Conservation (phyloP, 805 yeast genomes). For the Geotrichum ghanense region DNA sequence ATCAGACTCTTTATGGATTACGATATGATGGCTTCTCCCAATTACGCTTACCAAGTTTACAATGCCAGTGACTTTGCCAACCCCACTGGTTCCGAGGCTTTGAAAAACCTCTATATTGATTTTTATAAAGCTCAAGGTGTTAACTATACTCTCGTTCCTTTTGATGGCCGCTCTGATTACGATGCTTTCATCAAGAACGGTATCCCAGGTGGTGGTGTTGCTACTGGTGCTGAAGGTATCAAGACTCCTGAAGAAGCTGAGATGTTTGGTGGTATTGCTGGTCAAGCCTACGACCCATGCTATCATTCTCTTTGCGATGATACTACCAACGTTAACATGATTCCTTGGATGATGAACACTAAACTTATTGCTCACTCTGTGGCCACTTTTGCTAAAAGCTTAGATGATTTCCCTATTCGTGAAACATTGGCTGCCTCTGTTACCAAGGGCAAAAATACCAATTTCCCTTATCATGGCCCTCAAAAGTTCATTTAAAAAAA, state of each 20-base stretch:
- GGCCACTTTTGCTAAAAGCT: constrained; percentile 67
- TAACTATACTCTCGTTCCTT: constrained; percentile 75
- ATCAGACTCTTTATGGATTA: constrained; percentile 89
- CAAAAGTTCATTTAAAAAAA: no score
- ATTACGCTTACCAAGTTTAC: constrained; percentile 80
- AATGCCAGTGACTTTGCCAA: constrained; percentile 57
- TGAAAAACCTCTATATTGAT: constrained; percentile 50
- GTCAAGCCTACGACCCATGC: constrained; percentile 71
- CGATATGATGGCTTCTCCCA: constrained; percentile 97
- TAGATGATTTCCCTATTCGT: constrained; percentile 73
- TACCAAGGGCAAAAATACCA: constrained; percentile 9
- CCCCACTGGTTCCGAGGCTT: constrained; percentile 83
- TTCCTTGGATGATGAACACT: constrained; percentile 77
- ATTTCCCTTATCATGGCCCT: constrained; percentile 6
- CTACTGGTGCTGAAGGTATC: constrained; percentile 85
- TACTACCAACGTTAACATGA: constrained; percentile 63
- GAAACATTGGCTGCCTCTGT: constrained; percentile 16
- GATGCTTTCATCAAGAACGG: constrained; percentile 84
- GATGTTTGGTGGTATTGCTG: constrained; percentile 54
- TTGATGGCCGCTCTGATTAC: constrained; percentile 93
- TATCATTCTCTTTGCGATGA: constrained; percentile 84
- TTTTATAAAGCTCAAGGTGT: constrained; percentile 57
- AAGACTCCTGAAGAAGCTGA: constrained; percentile 49
- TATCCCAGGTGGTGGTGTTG: constrained; percentile 93
- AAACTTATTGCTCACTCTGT: constrained; percentile 85